Percentiles rank a stretch among this genome's conserved stretches.
Evolutionary conservation across 169 alveolate genomes (phyloP).

Genomic region (Cryptosporidium tyzzeri): DNA sequence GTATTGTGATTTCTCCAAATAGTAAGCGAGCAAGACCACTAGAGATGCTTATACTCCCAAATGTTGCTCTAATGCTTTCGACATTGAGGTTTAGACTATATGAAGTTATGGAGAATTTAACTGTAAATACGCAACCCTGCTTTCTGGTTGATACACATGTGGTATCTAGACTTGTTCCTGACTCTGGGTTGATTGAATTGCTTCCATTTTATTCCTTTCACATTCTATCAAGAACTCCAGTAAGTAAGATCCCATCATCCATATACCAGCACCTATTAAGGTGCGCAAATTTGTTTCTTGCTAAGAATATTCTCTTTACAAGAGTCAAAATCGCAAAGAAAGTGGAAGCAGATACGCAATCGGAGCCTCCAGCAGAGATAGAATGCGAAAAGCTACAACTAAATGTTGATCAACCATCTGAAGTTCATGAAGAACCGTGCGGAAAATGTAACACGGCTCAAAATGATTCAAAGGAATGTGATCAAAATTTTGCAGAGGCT

Average conservation of each 20-base stretch:
- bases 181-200: slow-evolving; percentile 11
- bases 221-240: slow-evolving; percentile 64
- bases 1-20: slow-evolving; percentile 64
- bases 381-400: neutral
- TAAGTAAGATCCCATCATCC: slow-evolving; percentile 42
- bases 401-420: neutral
- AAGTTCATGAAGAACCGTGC: neutral
- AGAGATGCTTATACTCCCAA: slow-evolving; percentile 68
- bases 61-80: slow-evolving; percentile 62
- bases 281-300: slow-evolving; percentile 27
- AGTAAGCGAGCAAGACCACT: slow-evolving; percentile 68
- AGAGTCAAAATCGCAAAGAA: slow-evolving; percentile 13
- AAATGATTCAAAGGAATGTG: neutral
- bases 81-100: slow-evolving; percentile 59
- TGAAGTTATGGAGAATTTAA: slow-evolving; percentile 40
- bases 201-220: slow-evolving; percentile 40
- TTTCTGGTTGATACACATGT: slow-evolving; percentile 63
- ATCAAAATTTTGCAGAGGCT: neutral
- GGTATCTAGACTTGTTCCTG: slow-evolving; percentile 64
- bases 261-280: slow-evolving; percentile 1
- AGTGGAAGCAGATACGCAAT: neutral
- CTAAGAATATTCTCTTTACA: slow-evolving; percentile 6
- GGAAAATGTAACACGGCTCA: neutral
- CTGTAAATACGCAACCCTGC: slow-evolving; percentile 36
- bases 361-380: neutral